Conservation (phyloP, 2,329 filamentous ascomycete genomes). For the Madurella fahalii region DNA sequence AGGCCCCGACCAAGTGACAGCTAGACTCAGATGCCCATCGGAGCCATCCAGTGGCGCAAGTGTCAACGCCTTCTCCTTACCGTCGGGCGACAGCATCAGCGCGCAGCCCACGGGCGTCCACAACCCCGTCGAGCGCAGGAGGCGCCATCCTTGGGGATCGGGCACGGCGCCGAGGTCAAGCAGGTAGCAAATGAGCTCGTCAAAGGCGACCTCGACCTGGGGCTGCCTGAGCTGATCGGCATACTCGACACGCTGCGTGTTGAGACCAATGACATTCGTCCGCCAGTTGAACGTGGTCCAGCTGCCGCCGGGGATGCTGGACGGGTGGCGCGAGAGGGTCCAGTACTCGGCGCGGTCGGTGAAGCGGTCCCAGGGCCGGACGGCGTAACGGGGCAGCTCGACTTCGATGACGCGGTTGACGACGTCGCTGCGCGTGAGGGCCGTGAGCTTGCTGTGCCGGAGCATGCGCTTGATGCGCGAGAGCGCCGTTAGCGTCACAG, state of each 20-base stretch:
- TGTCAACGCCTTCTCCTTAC: constrained; percentile 45
- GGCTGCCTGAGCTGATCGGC: constrained; percentile 52
- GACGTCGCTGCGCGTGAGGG: constrained; percentile 58
- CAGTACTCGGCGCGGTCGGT: constrained; percentile 54
- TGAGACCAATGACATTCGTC: constrained; percentile 57
- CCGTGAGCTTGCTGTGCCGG: constrained; percentile 51
- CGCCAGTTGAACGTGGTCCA: constrained; percentile 67
- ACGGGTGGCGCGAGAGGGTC: constrained; percentile 48
- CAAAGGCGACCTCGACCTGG: constrained; percentile 52
- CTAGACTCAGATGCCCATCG: constrained; percentile 56
- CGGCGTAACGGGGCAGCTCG: constrained; percentile 60
- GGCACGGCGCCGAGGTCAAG: constrained; percentile 61
- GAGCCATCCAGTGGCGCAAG: constrained; percentile 56
- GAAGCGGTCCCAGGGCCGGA: constrained; percentile 56
- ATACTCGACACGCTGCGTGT: constrained; percentile 61
- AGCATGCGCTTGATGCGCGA: constrained; percentile 59
- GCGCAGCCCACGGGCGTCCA: constrained; percentile 59
- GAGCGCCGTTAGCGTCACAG: constrained; percentile 55
- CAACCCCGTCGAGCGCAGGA: constrained; percentile 53
- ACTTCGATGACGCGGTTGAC: constrained; percentile 64
- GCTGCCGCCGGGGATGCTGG: constrained; percentile 53
- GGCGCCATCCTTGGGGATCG: constrained; percentile 54
- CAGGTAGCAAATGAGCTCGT: constrained; percentile 58
- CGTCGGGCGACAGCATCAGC: constrained; percentile 51
- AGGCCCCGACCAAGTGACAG: constrained; percentile 51